Evolutionary conservation across 148 eudicot species (phyloP).

Genomic region (Vaccinium macrocarpon): DNA sequence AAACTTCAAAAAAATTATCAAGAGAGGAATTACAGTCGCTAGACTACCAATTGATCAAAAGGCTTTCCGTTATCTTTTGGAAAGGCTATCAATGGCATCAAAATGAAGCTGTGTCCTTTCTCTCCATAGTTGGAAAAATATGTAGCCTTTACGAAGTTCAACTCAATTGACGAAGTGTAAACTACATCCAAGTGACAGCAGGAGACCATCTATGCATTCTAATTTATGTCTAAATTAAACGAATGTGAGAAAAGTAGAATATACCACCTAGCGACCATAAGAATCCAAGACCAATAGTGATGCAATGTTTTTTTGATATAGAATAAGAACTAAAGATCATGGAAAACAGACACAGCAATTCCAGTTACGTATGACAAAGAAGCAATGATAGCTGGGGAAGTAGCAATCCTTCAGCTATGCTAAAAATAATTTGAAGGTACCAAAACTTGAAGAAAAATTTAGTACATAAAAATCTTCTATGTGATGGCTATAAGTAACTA

Average conservation of each 20-base stretch:
- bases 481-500: background rate
- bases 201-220: background rate
- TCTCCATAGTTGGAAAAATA: background rate
- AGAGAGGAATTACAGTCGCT: background rate
- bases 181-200: background rate
- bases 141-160: background rate
- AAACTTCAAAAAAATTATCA: background rate
- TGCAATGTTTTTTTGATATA: background rate
- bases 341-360: background rate
- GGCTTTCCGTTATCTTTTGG: background rate
- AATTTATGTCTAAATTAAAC: background rate
- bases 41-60: background rate
- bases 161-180: background rate
- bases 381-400: background rate
- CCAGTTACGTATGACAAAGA: background rate
- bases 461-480: background rate
- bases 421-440: background rate
- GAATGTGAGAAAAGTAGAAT: background rate
- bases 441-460: background rate
- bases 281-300: constrained; percentile 5
- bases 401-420: background rate
- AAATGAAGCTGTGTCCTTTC: background rate
- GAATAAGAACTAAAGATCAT: background rate
- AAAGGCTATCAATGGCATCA: background rate
- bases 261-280: background rate